Conservation (phyloP, 2,329 filamentous ascomycete species). For the Chaetoscypha palmicola region DNA sequence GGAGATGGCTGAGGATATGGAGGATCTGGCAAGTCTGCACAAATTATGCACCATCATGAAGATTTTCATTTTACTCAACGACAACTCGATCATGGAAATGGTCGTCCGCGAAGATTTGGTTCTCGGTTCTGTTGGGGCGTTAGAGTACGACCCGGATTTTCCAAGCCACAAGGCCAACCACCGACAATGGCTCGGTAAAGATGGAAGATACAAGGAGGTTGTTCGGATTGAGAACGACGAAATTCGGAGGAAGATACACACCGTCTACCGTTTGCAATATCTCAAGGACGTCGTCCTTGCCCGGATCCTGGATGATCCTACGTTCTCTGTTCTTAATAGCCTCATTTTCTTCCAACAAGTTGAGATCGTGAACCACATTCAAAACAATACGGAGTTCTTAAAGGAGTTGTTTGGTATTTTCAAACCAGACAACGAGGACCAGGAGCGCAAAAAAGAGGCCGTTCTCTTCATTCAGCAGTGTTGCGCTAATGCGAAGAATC, state of each 20-base stretch:
- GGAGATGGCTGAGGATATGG: constrained; percentile 81
- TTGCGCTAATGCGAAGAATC: constrained; percentile 86
- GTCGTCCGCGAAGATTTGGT: constrained; percentile 86
- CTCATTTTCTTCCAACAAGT: constrained; percentile 99
- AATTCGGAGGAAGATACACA: constrained; percentile 86
- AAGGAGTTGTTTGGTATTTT: constrained; percentile 87
- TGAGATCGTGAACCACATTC: constrained; percentile 93
- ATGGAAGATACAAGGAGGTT: constrained; percentile 91
- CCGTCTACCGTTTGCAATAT: constrained; percentile 92
- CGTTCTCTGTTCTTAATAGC: constrained; percentile 94
- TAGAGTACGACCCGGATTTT: constrained; percentile 98
- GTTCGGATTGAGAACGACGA: constrained; percentile 79
- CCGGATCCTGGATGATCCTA: constrained; percentile 92
- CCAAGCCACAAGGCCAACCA: constrained; percentile 97
- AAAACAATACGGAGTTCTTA: constrained; percentile 70
- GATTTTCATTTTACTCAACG: constrained; percentile 86
- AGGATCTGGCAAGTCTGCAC: constrained; percentile 80
- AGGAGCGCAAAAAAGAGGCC: constrained; percentile 80
- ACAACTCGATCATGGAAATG: constrained; percentile 88
- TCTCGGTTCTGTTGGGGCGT: constrained; percentile 83
- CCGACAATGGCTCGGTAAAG: constrained; percentile 81
- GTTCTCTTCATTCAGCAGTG: constrained; percentile 97
- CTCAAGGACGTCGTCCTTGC: constrained; percentile 97
- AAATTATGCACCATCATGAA: constrained; percentile 98
- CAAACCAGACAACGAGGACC: constrained; percentile 53